Conservation (phyloP, 2,329 filamentous ascomycete species). For the Colletotrichum nymphaeae region DNA sequence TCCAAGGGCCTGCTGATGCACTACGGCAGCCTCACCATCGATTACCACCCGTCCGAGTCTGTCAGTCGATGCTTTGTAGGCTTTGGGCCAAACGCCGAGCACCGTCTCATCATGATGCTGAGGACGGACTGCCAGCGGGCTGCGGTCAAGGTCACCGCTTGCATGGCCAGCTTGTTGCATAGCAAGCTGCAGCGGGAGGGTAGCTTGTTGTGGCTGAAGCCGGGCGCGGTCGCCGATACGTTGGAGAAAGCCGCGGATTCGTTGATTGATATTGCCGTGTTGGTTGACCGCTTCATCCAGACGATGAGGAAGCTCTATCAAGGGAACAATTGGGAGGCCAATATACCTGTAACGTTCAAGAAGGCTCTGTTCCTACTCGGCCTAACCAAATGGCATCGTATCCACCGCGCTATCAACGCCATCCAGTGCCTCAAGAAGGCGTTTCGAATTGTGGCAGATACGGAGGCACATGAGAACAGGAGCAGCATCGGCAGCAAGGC, state of each 20-base stretch:
- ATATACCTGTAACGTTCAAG: background rate
- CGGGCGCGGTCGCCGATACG: background rate
- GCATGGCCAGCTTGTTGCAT: constrained; percentile 13
- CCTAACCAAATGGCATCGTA: constrained; percentile 14
- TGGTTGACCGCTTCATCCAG: constrained; percentile 13
- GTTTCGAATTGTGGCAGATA: background rate
- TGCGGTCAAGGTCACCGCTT: background rate
- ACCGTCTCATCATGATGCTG: constrained; percentile 5
- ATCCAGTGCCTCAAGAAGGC: constrained; percentile 8
- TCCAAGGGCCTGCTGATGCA: background rate
- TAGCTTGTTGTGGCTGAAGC: background rate
- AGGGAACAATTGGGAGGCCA: background rate
- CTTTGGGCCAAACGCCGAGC: background rate
- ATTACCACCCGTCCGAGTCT: background rate
- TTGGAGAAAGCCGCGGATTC: background rate
- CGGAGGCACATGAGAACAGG: background rate
- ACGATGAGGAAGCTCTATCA: background rate
- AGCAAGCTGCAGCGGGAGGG: background rate
- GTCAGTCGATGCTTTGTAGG: background rate
- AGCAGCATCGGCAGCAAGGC: background rate
- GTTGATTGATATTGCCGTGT: background rate
- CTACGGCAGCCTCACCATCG: background rate
- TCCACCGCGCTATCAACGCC: constrained; percentile 24
- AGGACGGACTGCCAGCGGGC: background rate
- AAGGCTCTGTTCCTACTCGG: constrained; percentile 1